Evolutionary conservation across 192 early-diverging fungal genomes (phyloP).

Genomic region (Coemansia sp.): DNA sequence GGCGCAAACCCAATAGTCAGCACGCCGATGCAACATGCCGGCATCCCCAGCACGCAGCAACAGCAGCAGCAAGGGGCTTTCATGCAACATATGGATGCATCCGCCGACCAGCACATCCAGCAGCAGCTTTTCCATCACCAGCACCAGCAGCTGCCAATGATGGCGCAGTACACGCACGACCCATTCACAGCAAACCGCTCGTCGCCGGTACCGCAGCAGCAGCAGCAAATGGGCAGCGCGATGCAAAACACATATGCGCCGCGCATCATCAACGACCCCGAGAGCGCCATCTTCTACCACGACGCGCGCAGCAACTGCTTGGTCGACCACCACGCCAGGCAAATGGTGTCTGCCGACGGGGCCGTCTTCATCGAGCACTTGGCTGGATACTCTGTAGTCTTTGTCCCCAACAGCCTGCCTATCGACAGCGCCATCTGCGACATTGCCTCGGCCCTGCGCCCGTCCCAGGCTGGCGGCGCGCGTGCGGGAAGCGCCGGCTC

Average conservation of each 20-base stretch:
- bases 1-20: slow-evolving; percentile 9
- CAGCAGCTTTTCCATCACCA: background rate
- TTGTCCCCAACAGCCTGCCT: slow-evolving; percentile 15
- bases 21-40: slow-evolving; percentile 3
- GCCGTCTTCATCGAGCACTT: slow-evolving; percentile 38
- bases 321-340: slow-evolving; percentile 25
- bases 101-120: slow-evolving; percentile 1
- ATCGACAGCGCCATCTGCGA: slow-evolving; percentile 20
- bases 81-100: background rate
- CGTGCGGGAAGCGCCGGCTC: slow-evolving; percentile 6
- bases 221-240: background rate
- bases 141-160: slow-evolving; percentile 22
- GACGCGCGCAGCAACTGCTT: slow-evolving; percentile 13
- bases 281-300: slow-evolving; percentile 33
- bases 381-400: slow-evolving; percentile 31
- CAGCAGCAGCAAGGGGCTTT: slow-evolving; percentile 1
- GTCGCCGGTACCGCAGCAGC: slow-evolving; percentile 7
- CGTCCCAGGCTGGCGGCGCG: background rate
- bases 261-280: slow-evolving; percentile 28
- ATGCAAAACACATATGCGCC: slow-evolving; percentile 13
- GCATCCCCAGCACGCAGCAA: slow-evolving; percentile 9
- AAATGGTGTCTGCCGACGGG: slow-evolving; percentile 26
- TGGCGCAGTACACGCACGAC: slow-evolving; percentile 21
- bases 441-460: slow-evolving; percentile 6
- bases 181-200: slow-evolving; percentile 3